Percentiles rank a stretch among this genome's conserved stretches.
These are phyloP conservation scores for Coemansia sp. DNA, from an alignment of 371 early-diverging fungal species.

Conservation along the genomic window DNA sequence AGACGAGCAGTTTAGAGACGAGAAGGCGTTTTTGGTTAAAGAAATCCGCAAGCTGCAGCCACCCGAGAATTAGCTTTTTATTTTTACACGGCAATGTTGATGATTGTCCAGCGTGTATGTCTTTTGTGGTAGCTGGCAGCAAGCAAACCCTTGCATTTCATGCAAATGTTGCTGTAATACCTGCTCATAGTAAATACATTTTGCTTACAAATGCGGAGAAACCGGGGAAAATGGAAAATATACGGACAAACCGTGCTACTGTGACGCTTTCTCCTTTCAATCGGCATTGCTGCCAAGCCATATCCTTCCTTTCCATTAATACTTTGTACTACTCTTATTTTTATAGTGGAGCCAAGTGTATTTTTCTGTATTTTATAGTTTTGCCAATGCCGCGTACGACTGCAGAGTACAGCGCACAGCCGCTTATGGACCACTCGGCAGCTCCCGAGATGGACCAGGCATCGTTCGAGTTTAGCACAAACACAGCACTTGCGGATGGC, in stretches of 20 bases:
- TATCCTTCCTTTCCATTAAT: background rate
- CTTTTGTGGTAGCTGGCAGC: too few relatives aligned
- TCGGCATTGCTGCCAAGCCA: background rate
- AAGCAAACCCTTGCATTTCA: background rate
- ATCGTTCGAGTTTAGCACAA: background rate
- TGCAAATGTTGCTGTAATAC: background rate
- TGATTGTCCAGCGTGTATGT: background rate
- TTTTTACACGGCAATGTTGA: background rate
- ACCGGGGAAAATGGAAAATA: background rate
- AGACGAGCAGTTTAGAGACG: slow-evolving; percentile 98
- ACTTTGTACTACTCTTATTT: background rate
- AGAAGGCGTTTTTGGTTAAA: slow-evolving; percentile 93
- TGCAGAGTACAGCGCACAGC: background rate
- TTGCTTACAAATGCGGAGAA: slow-evolving; percentile 1
- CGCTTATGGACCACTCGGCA: slow-evolving; percentile 1
- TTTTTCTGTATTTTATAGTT: background rate
- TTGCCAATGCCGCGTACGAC: background rate
- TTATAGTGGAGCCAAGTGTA: background rate
- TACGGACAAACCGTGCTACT: background rate
- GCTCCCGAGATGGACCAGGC: background rate
- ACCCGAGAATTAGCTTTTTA: background rate
- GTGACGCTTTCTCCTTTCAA: background rate
- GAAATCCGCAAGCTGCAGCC: slow-evolving; percentile 65
- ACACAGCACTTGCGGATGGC: background rate
- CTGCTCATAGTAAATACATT: background rate